Evolutionary conservation across 225 moss, liverwort and hornwort genomes (phyloP).

Genomic region (Antitrichia curtipendula): DNA sequence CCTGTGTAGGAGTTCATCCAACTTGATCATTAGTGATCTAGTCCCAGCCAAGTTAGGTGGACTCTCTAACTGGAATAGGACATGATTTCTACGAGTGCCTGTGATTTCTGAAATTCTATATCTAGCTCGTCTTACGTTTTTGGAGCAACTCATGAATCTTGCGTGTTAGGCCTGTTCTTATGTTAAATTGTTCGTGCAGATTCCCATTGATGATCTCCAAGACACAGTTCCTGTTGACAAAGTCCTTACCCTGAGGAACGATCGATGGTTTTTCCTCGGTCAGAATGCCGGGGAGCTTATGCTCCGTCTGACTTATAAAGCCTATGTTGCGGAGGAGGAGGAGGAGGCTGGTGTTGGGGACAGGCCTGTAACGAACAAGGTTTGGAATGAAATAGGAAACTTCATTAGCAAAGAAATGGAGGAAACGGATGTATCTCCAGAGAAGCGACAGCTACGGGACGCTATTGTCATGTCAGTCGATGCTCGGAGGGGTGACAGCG

Average conservation of each 20-base stretch:
- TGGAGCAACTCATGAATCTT: neutral
- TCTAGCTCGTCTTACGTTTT: neutral
- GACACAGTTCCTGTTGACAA: conserved; percentile 84
- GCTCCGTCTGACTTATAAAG: conserved; percentile 81
- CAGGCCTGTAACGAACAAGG: conserved; percentile 44
- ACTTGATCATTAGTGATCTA: neutral
- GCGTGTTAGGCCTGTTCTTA: neutral
- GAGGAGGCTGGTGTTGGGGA: conserved; percentile 58
- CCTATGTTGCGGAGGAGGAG: conserved; percentile 89
- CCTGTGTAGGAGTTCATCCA: neutral
- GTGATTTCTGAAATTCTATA: neutral
- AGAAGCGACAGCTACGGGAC: conserved; percentile 22
- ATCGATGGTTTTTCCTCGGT: conserved; percentile 83
- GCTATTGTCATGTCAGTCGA: conserved; percentile 38
- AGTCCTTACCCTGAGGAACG: conserved; percentile 53
- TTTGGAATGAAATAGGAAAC: conserved; percentile 50
- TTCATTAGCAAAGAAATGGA: conserved; percentile 44
- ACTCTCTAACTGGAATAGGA: neutral
- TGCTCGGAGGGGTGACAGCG: conserved; percentile 13
- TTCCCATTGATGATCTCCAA: conserved; percentile 49
- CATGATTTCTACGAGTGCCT: neutral
- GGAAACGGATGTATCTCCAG: conserved; percentile 12
- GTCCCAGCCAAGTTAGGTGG: neutral
- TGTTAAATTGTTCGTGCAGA: conserved; percentile 11
- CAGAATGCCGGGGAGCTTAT: conserved; percentile 66